Conservation (phyloP, 148 eudicot species). For the Euryodendron excelsum region DNA sequence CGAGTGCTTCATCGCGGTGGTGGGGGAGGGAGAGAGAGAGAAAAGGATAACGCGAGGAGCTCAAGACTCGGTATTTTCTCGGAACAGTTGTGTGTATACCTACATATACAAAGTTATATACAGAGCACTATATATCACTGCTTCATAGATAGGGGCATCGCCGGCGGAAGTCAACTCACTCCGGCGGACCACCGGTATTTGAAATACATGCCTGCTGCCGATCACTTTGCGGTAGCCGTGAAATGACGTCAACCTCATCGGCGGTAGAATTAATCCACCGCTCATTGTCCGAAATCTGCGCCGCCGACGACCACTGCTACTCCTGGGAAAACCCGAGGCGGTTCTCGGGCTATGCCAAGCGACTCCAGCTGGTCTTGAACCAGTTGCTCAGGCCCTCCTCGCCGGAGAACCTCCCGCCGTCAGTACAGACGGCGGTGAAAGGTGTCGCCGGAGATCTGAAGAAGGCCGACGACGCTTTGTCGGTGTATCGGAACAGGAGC, state of each 20-base stretch:
- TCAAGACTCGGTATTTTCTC: not conserved
- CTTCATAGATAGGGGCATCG: not conserved
- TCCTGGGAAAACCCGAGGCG: slow-evolving; percentile 50
- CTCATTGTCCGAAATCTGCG: slow-evolving; percentile 32
- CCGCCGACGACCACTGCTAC: slow-evolving; percentile 25
- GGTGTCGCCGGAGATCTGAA: slow-evolving; percentile 49
- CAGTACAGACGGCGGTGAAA: slow-evolving; percentile 46
- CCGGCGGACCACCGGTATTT: too few relatives aligned
- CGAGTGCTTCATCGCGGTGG: not conserved
- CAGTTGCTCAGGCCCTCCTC: slow-evolving; percentile 26
- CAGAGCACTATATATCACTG: not conserved
- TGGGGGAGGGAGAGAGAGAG: not conserved
- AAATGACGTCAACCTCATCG: slow-evolving; percentile 32
- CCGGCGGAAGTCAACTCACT: not conserved
- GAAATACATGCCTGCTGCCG: slow-evolving; percentile 16
- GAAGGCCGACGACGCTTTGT: slow-evolving; percentile 37
- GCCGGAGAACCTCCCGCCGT: slow-evolving; percentile 33
- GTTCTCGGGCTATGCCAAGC: slow-evolving; percentile 42
- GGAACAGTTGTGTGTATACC: not conserved
- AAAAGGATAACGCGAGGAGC: not conserved
- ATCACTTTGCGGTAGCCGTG: slow-evolving; percentile 8
- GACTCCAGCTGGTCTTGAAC: slow-evolving; percentile 39
- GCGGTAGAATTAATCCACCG: slow-evolving; percentile 34
- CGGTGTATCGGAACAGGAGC: slow-evolving; percentile 42
- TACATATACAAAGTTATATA: not conserved